Percentiles rank a stretch among this genome's conserved stretches.
Conservation (phyloP, 345 rosid species). For the Combretum micranthum region DNA sequence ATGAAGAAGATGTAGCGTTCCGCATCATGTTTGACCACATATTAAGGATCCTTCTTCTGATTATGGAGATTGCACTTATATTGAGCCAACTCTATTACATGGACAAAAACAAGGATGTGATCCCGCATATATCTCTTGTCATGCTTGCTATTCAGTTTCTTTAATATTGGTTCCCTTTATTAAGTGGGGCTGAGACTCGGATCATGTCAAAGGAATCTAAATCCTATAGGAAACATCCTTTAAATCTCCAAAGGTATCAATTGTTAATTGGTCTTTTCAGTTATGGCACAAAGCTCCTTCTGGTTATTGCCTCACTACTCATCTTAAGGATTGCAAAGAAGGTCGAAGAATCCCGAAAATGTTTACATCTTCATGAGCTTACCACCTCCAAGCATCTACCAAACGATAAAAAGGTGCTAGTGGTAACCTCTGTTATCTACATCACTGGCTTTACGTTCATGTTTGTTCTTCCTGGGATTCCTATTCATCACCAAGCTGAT, state of each 20-base stretch:
- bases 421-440: no score
- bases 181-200: neutral
- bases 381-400: no score
- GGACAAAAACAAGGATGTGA: neutral
- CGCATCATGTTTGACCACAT: slow-evolving; percentile 6
- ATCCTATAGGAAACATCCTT: no score
- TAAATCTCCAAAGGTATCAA: no score
- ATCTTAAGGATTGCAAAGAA: no score
- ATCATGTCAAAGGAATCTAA: neutral
- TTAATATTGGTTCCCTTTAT: slow-evolving; percentile 8
- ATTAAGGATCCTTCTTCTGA: slow-evolving; percentile 9
- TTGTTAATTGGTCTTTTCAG: no score
- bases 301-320: no score
- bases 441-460: slow-evolving; percentile 4
- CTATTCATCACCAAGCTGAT: neutral
- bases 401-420: no score
- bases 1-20: neutral
- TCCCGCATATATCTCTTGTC: slow-evolving; percentile 8
- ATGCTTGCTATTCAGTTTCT: slow-evolving; percentile 12
- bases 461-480: slow-evolving; percentile 4
- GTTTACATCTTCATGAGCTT: no score
- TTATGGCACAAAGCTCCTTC: no score
- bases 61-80: neutral
- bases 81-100: slow-evolving; percentile 8
- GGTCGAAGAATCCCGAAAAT: no score